Evolutionary conservation across 169 alveolate genomes (phyloP).

Genomic region (Besnoitia besnoiti): DNA sequence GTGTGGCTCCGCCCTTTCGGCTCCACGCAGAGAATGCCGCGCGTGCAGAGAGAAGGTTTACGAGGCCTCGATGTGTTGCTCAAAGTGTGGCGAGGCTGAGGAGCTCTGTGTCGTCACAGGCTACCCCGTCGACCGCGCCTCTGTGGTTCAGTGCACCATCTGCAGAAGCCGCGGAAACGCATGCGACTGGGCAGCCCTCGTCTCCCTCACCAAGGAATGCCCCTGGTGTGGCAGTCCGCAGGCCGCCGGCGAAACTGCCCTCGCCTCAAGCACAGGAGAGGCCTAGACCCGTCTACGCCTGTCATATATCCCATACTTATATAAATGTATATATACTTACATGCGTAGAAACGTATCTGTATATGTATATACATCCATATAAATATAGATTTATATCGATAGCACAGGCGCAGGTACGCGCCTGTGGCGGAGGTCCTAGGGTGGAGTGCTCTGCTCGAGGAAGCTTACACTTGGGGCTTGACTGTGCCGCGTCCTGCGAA

Average conservation of each 20-base stretch:
- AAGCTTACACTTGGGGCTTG: too few species aligned
- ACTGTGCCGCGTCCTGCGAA: too few species aligned
- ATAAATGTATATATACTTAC: too few species aligned
- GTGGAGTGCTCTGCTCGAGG: too few species aligned
- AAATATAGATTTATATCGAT: background rate
- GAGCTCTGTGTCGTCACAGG: slow-evolving; percentile 90
- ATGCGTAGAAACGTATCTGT: too few species aligned
- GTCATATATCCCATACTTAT: too few species aligned
- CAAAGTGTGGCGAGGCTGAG: slow-evolving; percentile 74
- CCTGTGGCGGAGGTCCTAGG: too few species aligned
- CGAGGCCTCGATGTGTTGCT: slow-evolving; percentile 71
- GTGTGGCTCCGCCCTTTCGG: too few species aligned
- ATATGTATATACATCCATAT: too few species aligned
- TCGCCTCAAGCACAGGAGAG: too few species aligned
- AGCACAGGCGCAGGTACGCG: background rate
- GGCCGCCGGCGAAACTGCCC: slow-evolving; percentile 39
- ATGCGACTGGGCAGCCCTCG: slow-evolving; percentile 86
- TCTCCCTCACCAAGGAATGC: slow-evolving; percentile 80
- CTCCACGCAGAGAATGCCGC: background rate
- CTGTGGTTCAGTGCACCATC: slow-evolving; percentile 79
- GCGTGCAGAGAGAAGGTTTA: background rate
- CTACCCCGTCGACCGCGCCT: slow-evolving; percentile 80
- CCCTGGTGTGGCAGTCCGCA: slow-evolving; percentile 90
- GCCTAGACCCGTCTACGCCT: too few species aligned
- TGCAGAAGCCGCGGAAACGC: slow-evolving; percentile 86